A percentile compares a stretch with the other conserved stretches of the same genome.
phyloP scores from a whole-genome alignment of 495 filamentous ascomycete species.

The Penicillium parvum region DNA sequence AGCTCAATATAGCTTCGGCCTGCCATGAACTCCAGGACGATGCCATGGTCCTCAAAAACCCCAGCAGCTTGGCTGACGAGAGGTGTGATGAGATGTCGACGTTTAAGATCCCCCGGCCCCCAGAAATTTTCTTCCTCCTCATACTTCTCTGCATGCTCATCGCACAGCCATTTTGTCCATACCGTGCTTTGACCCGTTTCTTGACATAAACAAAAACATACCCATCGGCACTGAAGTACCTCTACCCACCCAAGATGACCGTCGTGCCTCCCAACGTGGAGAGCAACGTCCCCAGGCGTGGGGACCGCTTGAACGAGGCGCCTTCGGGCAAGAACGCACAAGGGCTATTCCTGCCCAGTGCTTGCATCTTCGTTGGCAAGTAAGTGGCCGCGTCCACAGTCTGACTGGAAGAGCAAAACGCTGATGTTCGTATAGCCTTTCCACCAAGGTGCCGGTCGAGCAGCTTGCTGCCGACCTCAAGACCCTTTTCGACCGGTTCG shows the following conservation, averaged over 20 bases:
- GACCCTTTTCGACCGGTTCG: slow-evolving; percentile 7
- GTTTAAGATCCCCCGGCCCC: too few species aligned
- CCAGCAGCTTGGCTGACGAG: too few species aligned
- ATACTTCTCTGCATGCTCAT: too few species aligned
- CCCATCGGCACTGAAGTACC: too few species aligned
- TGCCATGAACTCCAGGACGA: too few species aligned
- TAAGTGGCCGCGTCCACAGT: slow-evolving; percentile 5
- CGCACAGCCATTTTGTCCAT: not conserved
- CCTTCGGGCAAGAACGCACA: slow-evolving; percentile 23
- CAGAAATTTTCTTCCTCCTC: too few species aligned
- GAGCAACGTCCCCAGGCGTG: slow-evolving; percentile 14
- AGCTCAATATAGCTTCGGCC: too few species aligned
- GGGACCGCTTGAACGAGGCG: slow-evolving; percentile 15
- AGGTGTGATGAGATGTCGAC: too few species aligned
- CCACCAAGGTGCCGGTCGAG: slow-evolving; percentile 10
- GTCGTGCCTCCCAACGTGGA: slow-evolving; percentile 3
- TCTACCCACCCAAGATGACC: slow-evolving; percentile 3
- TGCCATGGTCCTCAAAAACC: too few species aligned
- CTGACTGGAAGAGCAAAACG: not conserved
- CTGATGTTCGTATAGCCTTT: slow-evolving; percentile 10
- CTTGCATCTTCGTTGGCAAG: slow-evolving; percentile 28
- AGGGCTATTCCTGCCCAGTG: slow-evolving; percentile 22
- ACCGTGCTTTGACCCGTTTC: not conserved
- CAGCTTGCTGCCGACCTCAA: slow-evolving; percentile 11
- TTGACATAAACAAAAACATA: not conserved